These are phyloP conservation scores for Neophaeococcomyces aloes DNA, from an alignment of 2,329 filamentous ascomycete species.

Conservation along the genomic window DNA sequence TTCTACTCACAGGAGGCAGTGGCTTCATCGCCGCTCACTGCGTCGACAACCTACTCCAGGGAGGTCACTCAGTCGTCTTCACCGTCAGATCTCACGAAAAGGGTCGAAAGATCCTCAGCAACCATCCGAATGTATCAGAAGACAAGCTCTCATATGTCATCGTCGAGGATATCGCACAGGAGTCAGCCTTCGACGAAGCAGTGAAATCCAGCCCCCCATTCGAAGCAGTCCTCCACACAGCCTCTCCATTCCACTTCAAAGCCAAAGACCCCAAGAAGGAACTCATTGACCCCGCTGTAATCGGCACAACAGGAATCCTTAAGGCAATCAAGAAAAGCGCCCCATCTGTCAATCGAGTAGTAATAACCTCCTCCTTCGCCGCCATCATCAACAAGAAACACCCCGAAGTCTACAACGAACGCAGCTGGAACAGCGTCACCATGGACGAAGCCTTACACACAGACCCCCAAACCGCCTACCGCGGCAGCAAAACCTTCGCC, in stretches of 20 bases:
- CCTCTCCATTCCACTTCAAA: constrained; percentile 63
- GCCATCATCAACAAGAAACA: constrained; percentile 45
- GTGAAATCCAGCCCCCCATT: constrained; percentile 55
- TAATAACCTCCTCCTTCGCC: constrained; percentile 61
- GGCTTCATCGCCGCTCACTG: constrained; percentile 58
- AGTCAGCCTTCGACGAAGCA: constrained; percentile 58
- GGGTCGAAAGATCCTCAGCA: constrained; percentile 48
- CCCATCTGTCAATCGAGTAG: constrained; percentile 61
- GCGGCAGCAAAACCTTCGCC: constrained; percentile 52
- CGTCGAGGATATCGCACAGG: constrained; percentile 61
- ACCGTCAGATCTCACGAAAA: constrained; percentile 54
- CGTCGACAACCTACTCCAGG: constrained; percentile 47
- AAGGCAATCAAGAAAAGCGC: constrained; percentile 51
- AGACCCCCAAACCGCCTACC: constrained; percentile 29
- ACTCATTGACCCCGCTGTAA: constrained; percentile 50
- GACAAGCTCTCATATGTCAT: constrained; percentile 54
- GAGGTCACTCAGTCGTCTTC: constrained; percentile 46
- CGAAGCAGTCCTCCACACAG: constrained; percentile 64
- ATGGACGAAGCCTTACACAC: constrained; percentile 29
- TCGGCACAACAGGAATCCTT: constrained; percentile 53
- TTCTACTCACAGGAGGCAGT: constrained; percentile 41
- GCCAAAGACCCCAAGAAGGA: constrained; percentile 58
- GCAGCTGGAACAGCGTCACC: constrained; percentile 36
- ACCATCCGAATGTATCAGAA: constrained; percentile 41
- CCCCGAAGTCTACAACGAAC: constrained; percentile 29